Percentiles rank a stretch among this genome's conserved stretches.
Conservation (phyloP, 495 filamentous ascomycete species). For the Hypoxylon fuscum region DNA sequence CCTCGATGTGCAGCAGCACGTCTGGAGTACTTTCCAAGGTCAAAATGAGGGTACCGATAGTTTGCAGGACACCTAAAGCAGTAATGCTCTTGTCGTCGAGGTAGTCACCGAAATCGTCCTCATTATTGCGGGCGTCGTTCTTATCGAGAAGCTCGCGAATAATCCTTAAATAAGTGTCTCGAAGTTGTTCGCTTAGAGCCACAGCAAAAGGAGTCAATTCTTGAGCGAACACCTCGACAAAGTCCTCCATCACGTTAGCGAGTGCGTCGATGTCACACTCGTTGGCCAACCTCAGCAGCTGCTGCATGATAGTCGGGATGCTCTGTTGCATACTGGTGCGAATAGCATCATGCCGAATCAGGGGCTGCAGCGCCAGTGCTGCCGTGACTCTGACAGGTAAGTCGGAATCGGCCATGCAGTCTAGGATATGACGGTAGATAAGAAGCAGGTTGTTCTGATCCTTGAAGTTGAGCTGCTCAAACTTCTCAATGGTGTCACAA, state of each 20-base stretch:
- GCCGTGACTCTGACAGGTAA: conserved; percentile 95
- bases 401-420: conserved; percentile 92
- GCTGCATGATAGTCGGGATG: conserved; percentile 99
- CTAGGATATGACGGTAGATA: conserved; percentile 95
- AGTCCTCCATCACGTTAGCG: conserved; percentile 99
- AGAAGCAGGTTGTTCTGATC: conserved; percentile 92
- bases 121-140: conserved; percentile 73
- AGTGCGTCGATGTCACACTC: conserved; percentile 94
- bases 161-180: conserved; percentile 95
- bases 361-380: conserved; percentile 89
- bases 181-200: conserved; percentile 92
- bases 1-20: conserved; percentile 91
- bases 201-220: conserved; percentile 99
- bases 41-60: conserved; percentile 95
- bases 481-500: conserved; percentile 97
- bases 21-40: conserved; percentile 97
- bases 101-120: conserved; percentile 86
- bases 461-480: conserved; percentile 94
- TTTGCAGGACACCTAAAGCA: conserved; percentile 94
- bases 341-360: conserved; percentile 95
- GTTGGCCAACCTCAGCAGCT: conserved; percentile 93
- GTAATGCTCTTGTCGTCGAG: conserved; percentile 99
- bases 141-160: conserved; percentile 90
- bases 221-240: conserved; percentile 95
- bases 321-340: conserved; percentile 94